phyloP scores from a whole-genome alignment of 192 early-diverging fungal genomes.

The Chytriomyces hyalinus region DNA sequence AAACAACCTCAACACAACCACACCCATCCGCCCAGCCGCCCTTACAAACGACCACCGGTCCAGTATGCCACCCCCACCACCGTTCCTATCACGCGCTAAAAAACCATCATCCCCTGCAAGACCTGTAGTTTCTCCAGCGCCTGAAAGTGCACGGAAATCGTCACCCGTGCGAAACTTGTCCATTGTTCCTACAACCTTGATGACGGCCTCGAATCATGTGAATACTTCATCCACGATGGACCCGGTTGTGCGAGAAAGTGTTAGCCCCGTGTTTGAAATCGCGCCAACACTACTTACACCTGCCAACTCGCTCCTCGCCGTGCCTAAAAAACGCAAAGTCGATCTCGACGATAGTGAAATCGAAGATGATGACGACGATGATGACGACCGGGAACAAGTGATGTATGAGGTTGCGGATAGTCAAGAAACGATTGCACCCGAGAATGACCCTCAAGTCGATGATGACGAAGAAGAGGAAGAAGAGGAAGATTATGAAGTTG shows the following conservation, averaged over 20 bases:
- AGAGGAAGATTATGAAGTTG: constrained; percentile 1
- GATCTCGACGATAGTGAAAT: not conserved
- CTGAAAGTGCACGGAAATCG: not conserved
- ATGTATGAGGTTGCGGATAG: not conserved
- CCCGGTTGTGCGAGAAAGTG: not conserved
- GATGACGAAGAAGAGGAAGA: not conserved
- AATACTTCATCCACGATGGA: no score
- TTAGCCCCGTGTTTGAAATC: not conserved
- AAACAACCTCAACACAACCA: not conserved
- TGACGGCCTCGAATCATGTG: not conserved
- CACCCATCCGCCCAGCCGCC: not conserved
- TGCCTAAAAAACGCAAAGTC: not conserved
- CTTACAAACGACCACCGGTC: not conserved
- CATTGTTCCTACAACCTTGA: no score
- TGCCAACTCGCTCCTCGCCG: no score
- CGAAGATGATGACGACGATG: not conserved
- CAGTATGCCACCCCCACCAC: not conserved
- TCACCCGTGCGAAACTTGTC: not conserved
- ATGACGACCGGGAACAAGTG: not conserved
- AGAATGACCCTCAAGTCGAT: not conserved
- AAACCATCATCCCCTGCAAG: not conserved
- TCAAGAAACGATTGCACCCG: not conserved
- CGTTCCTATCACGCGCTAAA: not conserved
- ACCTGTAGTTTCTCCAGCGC: not conserved
- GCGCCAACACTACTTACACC: no score